These are phyloP conservation scores for Globisporangium carolinianum DNA, from an alignment of 352 stramenopile species.

Conservation along the genomic window DNA sequence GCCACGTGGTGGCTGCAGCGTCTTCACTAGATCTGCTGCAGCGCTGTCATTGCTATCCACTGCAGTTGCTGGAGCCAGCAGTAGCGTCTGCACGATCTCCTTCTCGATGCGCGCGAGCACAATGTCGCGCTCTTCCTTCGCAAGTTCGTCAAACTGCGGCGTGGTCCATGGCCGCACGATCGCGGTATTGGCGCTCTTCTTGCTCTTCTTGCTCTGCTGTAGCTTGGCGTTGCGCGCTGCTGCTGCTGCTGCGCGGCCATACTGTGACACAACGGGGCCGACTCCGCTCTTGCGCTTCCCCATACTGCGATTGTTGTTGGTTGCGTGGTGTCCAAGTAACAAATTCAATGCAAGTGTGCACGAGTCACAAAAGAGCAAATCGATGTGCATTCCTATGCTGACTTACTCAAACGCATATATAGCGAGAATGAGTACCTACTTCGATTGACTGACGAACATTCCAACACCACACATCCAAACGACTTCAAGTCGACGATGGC, in stretches of 20 bases:
- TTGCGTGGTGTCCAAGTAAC: not conserved
- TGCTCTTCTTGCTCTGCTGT: slow-evolving; percentile 6
- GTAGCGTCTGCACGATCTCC: slow-evolving; percentile 25
- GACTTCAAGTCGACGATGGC: too few relatives aligned
- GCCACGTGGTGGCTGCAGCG: not conserved
- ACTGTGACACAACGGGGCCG: not conserved
- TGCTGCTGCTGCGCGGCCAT: not conserved
- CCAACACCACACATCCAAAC: too few relatives aligned
- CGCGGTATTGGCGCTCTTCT: slow-evolving; percentile 2
- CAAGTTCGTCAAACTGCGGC: slow-evolving; percentile 50
- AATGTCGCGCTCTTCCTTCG: slow-evolving; percentile 72
- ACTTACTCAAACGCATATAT: too few relatives aligned
- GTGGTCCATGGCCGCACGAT: slow-evolving; percentile 30
- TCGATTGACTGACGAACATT: too few relatives aligned
- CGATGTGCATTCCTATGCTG: too few relatives aligned
- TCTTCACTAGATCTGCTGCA: not conserved
- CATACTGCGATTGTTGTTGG: not conserved
- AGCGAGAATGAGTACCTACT: too few relatives aligned
- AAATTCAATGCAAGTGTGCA: too few relatives aligned
- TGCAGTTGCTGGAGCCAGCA: slow-evolving; percentile 6
- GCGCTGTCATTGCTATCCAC: not conserved
- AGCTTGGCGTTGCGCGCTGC: slow-evolving; percentile 2
- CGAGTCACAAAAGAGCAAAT: not conserved
- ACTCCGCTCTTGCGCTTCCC: not conserved
- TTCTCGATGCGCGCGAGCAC: slow-evolving; percentile 67